phyloP scores from a whole-genome alignment of 345 rosid species.

The Combretum micranthum region DNA sequence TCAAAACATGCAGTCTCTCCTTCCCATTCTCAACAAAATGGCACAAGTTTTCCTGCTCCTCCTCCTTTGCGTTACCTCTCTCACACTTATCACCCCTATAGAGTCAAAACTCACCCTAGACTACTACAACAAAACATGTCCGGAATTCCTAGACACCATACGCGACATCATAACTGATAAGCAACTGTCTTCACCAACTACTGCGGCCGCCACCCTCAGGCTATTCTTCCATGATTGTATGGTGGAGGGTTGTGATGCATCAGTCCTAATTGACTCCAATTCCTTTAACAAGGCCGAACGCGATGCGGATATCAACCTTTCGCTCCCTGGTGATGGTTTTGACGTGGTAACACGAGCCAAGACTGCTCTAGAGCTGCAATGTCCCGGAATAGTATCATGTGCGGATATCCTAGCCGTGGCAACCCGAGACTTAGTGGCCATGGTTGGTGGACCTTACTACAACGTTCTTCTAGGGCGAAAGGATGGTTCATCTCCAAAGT shows the following conservation, averaged over 20 bases:
- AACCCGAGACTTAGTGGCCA: constrained; percentile 50
- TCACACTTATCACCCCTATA: constrained; percentile 6
- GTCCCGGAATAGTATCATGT: constrained; percentile 62
- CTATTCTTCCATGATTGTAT: constrained; percentile 72
- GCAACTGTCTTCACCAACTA: constrained; percentile 49
- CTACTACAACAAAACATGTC: constrained; percentile 57
- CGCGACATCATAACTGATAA: constrained; percentile 30
- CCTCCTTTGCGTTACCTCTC: constrained; percentile 7
- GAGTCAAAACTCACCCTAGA: constrained; percentile 17
- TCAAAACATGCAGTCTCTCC: constrained; percentile 1
- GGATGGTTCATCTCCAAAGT: constrained; percentile 47
- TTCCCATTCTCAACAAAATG: constrained; percentile 4
- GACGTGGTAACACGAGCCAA: constrained; percentile 51
- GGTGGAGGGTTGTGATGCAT: constrained; percentile 70
- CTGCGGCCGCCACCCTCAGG: constrained; percentile 67
- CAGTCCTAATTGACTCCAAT: constrained; percentile 53
- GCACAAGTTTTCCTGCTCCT: constrained; percentile 7
- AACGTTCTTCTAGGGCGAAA: constrained; percentile 44
- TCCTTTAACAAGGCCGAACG: constrained; percentile 56
- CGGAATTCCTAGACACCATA: constrained; percentile 36
- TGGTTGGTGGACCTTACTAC: constrained; percentile 64
- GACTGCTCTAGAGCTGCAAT: constrained; percentile 61
- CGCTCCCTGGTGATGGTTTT: constrained; percentile 73
- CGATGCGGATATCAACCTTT: constrained; percentile 40
- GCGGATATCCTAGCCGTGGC: constrained; percentile 59